phyloP scores from a whole-genome alignment of 2,329 filamentous ascomycete species.

The Trichoderma cornu-damae region DNA sequence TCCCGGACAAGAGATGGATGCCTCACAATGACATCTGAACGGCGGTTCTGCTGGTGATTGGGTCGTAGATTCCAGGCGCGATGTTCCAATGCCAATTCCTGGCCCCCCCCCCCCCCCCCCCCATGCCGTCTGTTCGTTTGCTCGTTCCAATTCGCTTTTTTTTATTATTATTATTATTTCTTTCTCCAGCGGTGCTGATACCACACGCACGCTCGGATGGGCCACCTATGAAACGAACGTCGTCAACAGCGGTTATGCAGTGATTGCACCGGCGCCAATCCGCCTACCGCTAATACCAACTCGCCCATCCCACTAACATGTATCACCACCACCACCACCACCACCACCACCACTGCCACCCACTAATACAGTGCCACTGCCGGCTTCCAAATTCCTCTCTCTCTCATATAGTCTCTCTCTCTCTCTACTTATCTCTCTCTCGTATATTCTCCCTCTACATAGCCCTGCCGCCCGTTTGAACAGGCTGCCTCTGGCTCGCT shows the following conservation, averaged over 20 bases:
- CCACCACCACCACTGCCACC: neutral
- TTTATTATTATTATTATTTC: too few relatives aligned
- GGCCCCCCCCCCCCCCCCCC: too few relatives aligned
- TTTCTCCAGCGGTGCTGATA: neutral
- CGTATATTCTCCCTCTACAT: too few relatives aligned
- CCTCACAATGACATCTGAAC: constrained; percentile 11
- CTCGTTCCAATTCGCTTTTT: neutral
- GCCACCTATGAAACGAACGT: constrained; percentile 11
- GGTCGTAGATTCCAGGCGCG: neutral
- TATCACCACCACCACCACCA: neutral
- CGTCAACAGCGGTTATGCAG: neutral
- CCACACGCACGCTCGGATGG: constrained; percentile 1
- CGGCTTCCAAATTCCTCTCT: too few relatives aligned
- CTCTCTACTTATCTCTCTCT: too few relatives aligned
- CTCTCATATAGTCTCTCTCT: too few relatives aligned
- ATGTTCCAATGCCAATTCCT: constrained; percentile 5
- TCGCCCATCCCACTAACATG: constrained; percentile 6
- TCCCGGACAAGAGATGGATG: constrained; percentile 3
- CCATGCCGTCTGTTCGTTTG: constrained; percentile 8
- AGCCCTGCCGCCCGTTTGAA: neutral
- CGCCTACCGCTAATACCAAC: constrained; percentile 3
- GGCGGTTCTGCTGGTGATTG: constrained; percentile 3
- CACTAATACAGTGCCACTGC: constrained; percentile 3
- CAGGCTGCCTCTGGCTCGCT: constrained; percentile 14
- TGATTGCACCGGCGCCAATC: constrained; percentile 3